Percentiles rank a stretch among this genome's conserved stretches.
Conservation (phyloP, 495 filamentous ascomycete species). For the Terfezia claveryi region DNA sequence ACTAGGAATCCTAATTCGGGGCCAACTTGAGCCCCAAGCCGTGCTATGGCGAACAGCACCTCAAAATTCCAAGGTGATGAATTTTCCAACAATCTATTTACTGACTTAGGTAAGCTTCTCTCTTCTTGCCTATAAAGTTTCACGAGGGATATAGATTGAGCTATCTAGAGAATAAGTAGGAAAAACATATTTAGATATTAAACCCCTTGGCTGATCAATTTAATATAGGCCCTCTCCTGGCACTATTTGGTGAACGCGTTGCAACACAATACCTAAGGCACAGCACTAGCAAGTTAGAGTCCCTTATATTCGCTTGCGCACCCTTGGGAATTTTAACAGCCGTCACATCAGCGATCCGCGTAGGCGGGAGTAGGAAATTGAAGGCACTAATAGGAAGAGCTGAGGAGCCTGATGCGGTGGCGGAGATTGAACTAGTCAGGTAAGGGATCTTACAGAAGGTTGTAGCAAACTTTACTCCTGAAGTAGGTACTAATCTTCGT, state of each 20-base stretch:
- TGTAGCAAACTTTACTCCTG: not conserved
- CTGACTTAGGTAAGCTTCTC: constrained; percentile 18
- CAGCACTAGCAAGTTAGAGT: constrained; percentile 24
- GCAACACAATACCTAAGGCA: constrained; percentile 34
- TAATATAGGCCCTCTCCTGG: constrained; percentile 26
- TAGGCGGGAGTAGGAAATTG: constrained; percentile 27
- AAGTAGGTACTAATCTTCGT: not conserved
- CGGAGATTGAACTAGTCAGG: constrained; percentile 17
- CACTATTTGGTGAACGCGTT: constrained; percentile 31
- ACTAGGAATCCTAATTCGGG: too few relatives aligned
- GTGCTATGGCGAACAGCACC: not conserved
- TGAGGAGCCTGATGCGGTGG: constrained; percentile 10
- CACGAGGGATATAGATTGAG: too few relatives aligned
- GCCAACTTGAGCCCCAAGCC: not conserved
- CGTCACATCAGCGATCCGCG: constrained; percentile 28
- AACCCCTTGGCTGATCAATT: too few relatives aligned
- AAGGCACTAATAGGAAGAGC: constrained; percentile 27
- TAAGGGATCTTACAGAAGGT: not conserved
- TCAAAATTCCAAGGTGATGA: constrained; percentile 19
- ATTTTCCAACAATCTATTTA: constrained; percentile 28
- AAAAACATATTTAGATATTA: too few relatives aligned
- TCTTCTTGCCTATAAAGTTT: too few relatives aligned
- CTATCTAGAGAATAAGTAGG: too few relatives aligned
- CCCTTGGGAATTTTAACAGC: constrained; percentile 32
- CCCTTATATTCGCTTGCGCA: constrained; percentile 29